These are phyloP conservation scores for Colletotrichum falcatum DNA, from an alignment of 2,329 filamentous ascomycete genomes.

Conservation along the genomic window DNA sequence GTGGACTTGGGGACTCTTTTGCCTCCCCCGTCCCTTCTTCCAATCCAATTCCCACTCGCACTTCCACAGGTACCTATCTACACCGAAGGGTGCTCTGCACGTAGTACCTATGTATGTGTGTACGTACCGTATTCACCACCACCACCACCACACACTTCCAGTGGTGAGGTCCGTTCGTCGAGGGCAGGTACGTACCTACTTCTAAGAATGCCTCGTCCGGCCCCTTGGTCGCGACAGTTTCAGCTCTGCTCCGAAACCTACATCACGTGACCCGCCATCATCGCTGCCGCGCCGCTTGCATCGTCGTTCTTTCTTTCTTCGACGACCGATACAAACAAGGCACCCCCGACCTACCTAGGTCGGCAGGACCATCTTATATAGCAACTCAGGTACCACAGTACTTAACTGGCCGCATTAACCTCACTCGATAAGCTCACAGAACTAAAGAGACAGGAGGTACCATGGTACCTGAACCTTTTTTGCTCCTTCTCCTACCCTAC, in stretches of 20 bases:
- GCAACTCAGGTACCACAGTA: constrained; percentile 4
- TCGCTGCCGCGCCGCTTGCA: constrained; percentile 5
- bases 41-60: background rate
- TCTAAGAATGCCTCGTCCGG: constrained; percentile 24
- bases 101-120: too few relatives aligned
- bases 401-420: background rate
- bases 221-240: constrained; percentile 37
- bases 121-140: background rate
- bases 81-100: background rate
- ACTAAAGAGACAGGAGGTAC: constrained; percentile 10
- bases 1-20: constrained; percentile 31
- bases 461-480: background rate
- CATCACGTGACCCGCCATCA: constrained; percentile 28
- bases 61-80: too few relatives aligned
- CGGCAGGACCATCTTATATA: background rate
- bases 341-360: too few relatives aligned
- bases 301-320: background rate
- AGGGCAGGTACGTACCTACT: background rate
- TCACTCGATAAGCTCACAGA: constrained; percentile 13
- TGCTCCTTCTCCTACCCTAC: background rate
- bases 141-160: too few relatives aligned
- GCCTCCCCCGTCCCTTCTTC: constrained; percentile 2
- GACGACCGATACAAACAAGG: background rate
- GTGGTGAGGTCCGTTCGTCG: background rate
- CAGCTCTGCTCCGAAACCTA: constrained; percentile 39